Conservation (phyloP, 768 basidiomycete species). For the Terana coerulea region DNA sequence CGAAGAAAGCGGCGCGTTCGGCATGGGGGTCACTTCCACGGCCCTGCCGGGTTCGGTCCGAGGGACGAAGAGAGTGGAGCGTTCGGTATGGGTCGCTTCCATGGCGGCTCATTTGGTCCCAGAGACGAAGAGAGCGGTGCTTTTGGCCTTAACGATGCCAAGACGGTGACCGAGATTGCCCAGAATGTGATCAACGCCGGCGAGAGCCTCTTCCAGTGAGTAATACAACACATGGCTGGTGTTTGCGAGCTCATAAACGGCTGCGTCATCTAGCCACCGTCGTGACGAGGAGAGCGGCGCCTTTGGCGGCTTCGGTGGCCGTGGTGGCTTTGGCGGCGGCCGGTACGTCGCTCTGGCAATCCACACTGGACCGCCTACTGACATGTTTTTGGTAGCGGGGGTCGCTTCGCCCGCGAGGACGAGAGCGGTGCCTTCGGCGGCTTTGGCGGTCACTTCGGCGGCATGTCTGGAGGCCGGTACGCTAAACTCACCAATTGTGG, state of each 20-base stretch:
- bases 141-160: background rate
- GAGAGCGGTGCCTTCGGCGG: background rate
- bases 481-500: background rate
- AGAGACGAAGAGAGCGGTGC: background rate
- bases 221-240: background rate
- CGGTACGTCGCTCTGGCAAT: background rate
- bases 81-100: too few species aligned
- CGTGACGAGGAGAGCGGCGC: background rate
- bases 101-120: too few species aligned
- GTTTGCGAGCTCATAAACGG: slow-evolving; percentile 1
- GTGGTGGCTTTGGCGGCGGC: background rate
- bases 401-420: background rate
- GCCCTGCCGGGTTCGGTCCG: too few species aligned
- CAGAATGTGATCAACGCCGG: background rate
- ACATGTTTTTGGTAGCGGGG: too few species aligned
- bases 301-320: background rate
- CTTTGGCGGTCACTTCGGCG: background rate
- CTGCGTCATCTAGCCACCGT: background rate
- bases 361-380: too few species aligned
- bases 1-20: background rate
- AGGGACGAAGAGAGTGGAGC: too few species aligned
- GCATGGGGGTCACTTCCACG: too few species aligned
- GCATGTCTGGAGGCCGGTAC: background rate
- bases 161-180: background rate
- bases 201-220: background rate